Base-by-base conservation (phyloP, 225 moss, liverwort and hornwort species). In the Rhytidiadelphus loreus region DNA sequence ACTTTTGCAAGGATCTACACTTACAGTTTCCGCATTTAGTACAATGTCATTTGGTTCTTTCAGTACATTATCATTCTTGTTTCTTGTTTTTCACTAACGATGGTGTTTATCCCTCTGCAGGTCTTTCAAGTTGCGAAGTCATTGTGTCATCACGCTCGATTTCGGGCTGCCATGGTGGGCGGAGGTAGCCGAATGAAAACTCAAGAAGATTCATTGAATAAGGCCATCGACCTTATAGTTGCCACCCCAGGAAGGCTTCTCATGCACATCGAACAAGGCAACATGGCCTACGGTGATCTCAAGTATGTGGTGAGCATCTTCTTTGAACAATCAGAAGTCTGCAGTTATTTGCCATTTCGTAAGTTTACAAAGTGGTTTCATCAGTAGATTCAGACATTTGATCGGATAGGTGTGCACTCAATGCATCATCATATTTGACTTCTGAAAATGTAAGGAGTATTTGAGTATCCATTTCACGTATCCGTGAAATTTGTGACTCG, bases 261-360 rank as follows among this genome's bases (percentile, higher is more conserved):
- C 76, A 96, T 97, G 97, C 99, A 99, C 77, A 95, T 96, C 32
- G 94, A 96, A 87, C 95, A 99, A 89, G 97, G 99, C 80, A 95
- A 97, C 89, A 96, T 99, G 97, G 99, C 97, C 61, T 99, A 96
- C 91, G 99, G 99, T 93, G 99, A 99, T 96, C 97, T 99, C 93
- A 99, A 99, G 95, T 99, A 97, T 96, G 99, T 99, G 97, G 99
- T 99, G 93, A 97, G 99, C 95, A 85, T 89, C 89, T 88, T 79
- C 84, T 88, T 84, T 81, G 80, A 61, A 80, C 50, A 71, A 82
- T 83, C 44, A 26, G 44, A 43, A 77, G 58, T 86, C 59, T 82
- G 70, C 33, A 82, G 32, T 57, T 76, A 60, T 62, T 68, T 50
- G 8, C 24, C 68, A 68, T 57, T 63, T 37, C 37, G 29, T 61